Conservation (phyloP, 768 basidiomycete species). For the Russula emetica region DNA sequence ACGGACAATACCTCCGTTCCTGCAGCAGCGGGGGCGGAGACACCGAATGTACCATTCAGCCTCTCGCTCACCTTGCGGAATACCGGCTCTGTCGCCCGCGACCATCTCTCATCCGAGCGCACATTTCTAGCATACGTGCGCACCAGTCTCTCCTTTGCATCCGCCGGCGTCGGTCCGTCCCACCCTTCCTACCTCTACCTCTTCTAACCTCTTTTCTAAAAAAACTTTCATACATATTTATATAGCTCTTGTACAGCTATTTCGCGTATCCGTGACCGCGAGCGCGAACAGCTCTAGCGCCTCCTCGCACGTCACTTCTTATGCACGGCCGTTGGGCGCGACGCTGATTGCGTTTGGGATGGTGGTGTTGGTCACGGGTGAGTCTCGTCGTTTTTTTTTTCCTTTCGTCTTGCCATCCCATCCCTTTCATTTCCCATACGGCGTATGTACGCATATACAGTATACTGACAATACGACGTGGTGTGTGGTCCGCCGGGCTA, state of each 20-base stretch:
- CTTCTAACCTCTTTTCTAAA: no score
- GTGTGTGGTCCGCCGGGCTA: conserved; percentile 9
- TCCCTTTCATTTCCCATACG: neutral
- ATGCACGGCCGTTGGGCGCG: conserved; percentile 45
- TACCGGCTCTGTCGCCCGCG: conserved; percentile 46
- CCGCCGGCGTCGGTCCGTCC: conserved; percentile 46
- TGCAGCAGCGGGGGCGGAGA: no score
- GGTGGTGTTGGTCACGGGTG: conserved; percentile 36
- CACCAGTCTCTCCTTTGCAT: conserved; percentile 47
- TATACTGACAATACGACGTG: neutral
- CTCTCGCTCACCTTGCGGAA: conserved; percentile 41
- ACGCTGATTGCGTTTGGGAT: conserved; percentile 38
- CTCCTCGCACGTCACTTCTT: conserved; percentile 26
- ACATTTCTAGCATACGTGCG: conserved; percentile 51
- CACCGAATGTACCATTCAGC: conserved; percentile 4
- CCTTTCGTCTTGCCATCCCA: neutral
- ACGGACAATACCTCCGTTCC: neutral
- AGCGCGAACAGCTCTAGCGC: conserved; percentile 23
- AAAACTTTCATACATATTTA: neutral
- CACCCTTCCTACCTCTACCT: no score
- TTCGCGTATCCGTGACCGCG: conserved; percentile 36
- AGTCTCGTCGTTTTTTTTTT: conserved; percentile 12
- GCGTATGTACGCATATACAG: neutral
- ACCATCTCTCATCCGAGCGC: conserved; percentile 49
- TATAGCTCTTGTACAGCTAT: conserved; percentile 46